phyloP scores from a whole-genome alignment of 768 basidiomycete species.

The Psilocybe cyanescens region DNA sequence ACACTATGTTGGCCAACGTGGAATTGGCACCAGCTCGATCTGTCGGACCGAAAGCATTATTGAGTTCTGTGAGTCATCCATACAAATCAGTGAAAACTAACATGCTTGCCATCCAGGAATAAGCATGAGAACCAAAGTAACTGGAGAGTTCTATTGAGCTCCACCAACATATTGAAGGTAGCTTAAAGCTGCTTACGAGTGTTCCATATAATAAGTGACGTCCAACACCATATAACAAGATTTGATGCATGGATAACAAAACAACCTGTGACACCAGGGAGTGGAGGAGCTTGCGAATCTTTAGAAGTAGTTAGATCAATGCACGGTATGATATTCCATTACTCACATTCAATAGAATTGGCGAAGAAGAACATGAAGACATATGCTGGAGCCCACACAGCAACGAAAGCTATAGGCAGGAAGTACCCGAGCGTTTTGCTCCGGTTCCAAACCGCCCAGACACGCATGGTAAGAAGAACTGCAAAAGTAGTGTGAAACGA shows the following conservation, averaged over 20 bases:
- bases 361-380: slow-evolving; percentile 11
- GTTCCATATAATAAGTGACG: slow-evolving; percentile 13
- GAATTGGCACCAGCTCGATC: slow-evolving; percentile 7
- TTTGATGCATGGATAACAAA: slow-evolving; percentile 9
- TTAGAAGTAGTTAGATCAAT: not conserved
- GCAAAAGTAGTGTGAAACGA: not conserved
- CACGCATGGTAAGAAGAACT: slow-evolving; percentile 15
- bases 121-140: slow-evolving; percentile 15
- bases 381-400: slow-evolving; percentile 1
- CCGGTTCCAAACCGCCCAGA: slow-evolving; percentile 16
- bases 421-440: not conserved
- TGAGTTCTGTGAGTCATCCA: not conserved
- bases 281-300: not conserved
- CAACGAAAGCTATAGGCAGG: slow-evolving; percentile 2
- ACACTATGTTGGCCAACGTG: slow-evolving; percentile 7
- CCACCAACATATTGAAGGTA: not conserved
- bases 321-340: not conserved
- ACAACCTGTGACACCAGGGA: slow-evolving; percentile 12
- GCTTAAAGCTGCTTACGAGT: not conserved
- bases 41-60: not conserved
- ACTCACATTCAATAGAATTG: slow-evolving; percentile 8
- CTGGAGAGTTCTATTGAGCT: not conserved
- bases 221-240: slow-evolving; percentile 14
- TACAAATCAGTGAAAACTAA: not conserved
- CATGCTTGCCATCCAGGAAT: slow-evolving; percentile 11